These are phyloP conservation scores for Phytopythium helicoides DNA, from an alignment of 352 stramenopile species.

Conservation along the genomic window DNA sequence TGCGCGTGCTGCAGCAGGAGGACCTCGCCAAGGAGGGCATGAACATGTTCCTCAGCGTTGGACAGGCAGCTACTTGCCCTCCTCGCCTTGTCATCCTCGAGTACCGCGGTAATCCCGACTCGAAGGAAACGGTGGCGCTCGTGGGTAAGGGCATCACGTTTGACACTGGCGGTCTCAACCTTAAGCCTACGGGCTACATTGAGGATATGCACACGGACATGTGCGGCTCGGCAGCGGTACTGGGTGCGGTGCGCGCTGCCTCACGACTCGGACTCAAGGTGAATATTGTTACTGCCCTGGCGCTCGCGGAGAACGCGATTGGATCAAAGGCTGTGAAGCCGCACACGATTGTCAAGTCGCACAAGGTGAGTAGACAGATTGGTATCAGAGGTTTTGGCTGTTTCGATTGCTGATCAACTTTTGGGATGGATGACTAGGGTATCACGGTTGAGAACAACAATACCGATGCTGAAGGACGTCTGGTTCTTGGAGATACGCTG, in stretches of 20 bases:
- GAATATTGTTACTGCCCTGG: slow-evolving; percentile 79
- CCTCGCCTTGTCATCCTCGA: slow-evolving; percentile 85
- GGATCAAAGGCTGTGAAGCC: slow-evolving; percentile 86
- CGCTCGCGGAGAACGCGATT: slow-evolving; percentile 82
- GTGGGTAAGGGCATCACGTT: slow-evolving; percentile 95
- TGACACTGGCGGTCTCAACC: slow-evolving; percentile 94
- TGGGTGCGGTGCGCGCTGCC: slow-evolving; percentile 75
- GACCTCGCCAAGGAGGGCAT: slow-evolving; percentile 78
- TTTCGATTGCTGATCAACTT: too few species aligned
- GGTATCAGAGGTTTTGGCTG: too few species aligned
- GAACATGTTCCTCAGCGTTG: slow-evolving; percentile 85
- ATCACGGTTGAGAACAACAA: slow-evolving; percentile 93
- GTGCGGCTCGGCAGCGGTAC: slow-evolving; percentile 86
- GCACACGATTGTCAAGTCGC: slow-evolving; percentile 86
- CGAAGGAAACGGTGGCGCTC: slow-evolving; percentile 70
- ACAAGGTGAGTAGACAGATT: slow-evolving; percentile 48
- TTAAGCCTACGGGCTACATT: slow-evolving; percentile 91
- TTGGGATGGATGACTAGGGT: slow-evolving; percentile 20
- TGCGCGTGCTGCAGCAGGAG: slow-evolving; percentile 74
- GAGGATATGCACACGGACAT: slow-evolving; percentile 94
- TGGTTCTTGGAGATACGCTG: slow-evolving; percentile 90
- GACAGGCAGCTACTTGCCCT: slow-evolving; percentile 63
- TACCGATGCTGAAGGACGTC: slow-evolving; percentile 90
- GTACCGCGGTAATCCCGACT: slow-evolving; percentile 68
- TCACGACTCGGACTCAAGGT: slow-evolving; percentile 68